phyloP scores from a whole-genome alignment of 2,329 filamentous ascomycete species.

The Cladobotryum protrusum region DNA sequence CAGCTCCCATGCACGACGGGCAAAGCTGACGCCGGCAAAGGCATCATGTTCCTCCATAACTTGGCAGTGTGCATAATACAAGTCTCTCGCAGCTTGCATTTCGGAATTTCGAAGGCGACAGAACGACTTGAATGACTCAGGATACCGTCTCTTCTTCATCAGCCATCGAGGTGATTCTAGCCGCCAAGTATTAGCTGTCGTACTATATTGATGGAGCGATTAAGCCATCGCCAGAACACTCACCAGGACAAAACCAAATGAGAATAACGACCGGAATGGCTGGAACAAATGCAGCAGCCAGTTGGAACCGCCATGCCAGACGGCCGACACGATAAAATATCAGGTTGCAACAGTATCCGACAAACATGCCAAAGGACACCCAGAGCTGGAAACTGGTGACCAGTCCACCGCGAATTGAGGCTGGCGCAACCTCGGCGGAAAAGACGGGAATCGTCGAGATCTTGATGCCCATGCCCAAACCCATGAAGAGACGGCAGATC shows the following conservation, averaged over 20 bases:
- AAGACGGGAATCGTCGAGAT: slow-evolving; percentile 44
- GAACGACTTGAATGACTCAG: slow-evolving; percentile 49
- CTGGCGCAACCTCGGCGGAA: slow-evolving; percentile 44
- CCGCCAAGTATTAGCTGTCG: neutral
- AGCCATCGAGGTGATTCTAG: slow-evolving; percentile 58
- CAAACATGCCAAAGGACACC: slow-evolving; percentile 50
- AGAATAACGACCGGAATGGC: slow-evolving; percentile 51
- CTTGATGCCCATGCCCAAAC: slow-evolving; percentile 53
- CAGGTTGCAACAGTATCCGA: slow-evolving; percentile 60
- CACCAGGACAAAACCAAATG: slow-evolving; percentile 53
- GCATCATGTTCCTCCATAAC: slow-evolving; percentile 28
- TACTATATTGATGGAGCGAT: neutral
- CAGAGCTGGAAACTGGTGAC: slow-evolving; percentile 48
- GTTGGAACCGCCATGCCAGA: slow-evolving; percentile 56
- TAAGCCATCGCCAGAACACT: slow-evolving; percentile 17
- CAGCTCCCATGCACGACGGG: slow-evolving; percentile 38
- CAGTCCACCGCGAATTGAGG: slow-evolving; percentile 42
- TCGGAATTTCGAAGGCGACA: slow-evolving; percentile 49
- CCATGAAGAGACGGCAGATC: slow-evolving; percentile 40
- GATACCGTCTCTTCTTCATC: slow-evolving; percentile 53
- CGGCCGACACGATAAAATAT: slow-evolving; percentile 50
- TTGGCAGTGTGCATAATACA: slow-evolving; percentile 44
- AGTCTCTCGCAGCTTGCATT: slow-evolving; percentile 54
- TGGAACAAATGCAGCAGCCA: slow-evolving; percentile 58
- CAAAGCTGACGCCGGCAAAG: slow-evolving; percentile 27